Conservation (phyloP, 495 filamentous ascomycete genomes). For the Xylaria nigripes region DNA sequence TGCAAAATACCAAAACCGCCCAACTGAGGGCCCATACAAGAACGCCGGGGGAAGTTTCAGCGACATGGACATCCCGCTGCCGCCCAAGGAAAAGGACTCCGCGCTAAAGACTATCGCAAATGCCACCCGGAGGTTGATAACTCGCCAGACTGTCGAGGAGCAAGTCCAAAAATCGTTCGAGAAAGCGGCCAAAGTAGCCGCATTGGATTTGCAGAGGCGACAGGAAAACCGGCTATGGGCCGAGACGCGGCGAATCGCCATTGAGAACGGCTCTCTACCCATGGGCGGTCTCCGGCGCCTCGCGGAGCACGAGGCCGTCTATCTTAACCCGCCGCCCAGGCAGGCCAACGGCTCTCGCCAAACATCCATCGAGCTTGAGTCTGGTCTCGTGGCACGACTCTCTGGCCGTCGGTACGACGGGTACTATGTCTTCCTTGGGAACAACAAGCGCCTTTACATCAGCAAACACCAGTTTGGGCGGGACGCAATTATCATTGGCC, state of each 20-base stretch:
- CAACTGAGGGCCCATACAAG: neutral
- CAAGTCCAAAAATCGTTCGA: neutral
- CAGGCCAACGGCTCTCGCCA: neutral
- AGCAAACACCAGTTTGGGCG: neutral
- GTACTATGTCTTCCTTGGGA: conserved; percentile 7
- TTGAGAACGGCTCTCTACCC: neutral
- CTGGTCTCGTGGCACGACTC: neutral
- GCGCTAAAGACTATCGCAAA: neutral
- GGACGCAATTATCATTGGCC: neutral
- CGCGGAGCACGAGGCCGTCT: conserved; percentile 6
- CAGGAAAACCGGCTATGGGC: too few species aligned
- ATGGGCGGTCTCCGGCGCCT: neutral
- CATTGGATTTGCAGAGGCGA: too few species aligned
- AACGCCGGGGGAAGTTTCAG: neutral
- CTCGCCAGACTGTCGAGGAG: neutral
- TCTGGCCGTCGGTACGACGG: neutral
- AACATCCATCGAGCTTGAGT: neutral
- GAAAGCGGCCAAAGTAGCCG: too few species aligned
- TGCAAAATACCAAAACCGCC: too few species aligned
- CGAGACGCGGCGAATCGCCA: neutral
- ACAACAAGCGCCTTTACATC: conserved; percentile 2
- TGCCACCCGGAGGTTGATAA: neutral
- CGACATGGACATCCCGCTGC: neutral
- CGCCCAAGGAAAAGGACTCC: neutral
- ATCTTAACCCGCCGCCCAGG: neutral